Evolutionary conservation across 176 grass and related monocot species (phyloP).

Genomic region (Ensete glaucum): DNA sequence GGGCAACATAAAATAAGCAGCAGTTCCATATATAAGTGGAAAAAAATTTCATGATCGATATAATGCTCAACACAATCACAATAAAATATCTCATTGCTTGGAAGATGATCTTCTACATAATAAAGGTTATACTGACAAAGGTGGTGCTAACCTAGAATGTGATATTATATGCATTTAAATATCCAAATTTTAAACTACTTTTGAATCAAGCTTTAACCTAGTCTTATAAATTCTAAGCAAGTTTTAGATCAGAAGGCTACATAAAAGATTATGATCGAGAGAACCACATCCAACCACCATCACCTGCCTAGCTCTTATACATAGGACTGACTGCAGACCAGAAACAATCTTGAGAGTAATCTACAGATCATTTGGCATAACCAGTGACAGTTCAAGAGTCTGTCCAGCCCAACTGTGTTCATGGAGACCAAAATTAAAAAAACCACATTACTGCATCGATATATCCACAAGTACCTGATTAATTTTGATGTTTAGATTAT

Average conservation of each 20-base stretch:
- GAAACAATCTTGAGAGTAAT: too few species aligned
- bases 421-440: too few species aligned
- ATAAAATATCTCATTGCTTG: neutral
- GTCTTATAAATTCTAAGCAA: neutral
- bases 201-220: too few species aligned
- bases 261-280: neutral
- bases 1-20: conserved; percentile 8
- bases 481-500: too few species aligned
- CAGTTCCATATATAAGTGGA: neutral
- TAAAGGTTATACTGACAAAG: neutral
- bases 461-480: too few species aligned
- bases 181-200: neutral
- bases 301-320: too few species aligned
- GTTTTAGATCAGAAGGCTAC: neutral
- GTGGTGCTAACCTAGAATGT: neutral
- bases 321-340: too few species aligned
- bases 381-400: too few species aligned
- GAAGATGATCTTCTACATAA: neutral
- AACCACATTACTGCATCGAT: too few species aligned
- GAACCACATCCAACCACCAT: neutral
- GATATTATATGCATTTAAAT: neutral
- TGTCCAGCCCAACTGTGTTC: too few species aligned
- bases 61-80: neutral
- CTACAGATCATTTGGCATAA: too few species aligned
- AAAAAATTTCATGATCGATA: conserved; percentile 13